phyloP scores from a whole-genome alignment of 768 basidiomycete species.

The Trichaptum fuscoviolaceum region DNA sequence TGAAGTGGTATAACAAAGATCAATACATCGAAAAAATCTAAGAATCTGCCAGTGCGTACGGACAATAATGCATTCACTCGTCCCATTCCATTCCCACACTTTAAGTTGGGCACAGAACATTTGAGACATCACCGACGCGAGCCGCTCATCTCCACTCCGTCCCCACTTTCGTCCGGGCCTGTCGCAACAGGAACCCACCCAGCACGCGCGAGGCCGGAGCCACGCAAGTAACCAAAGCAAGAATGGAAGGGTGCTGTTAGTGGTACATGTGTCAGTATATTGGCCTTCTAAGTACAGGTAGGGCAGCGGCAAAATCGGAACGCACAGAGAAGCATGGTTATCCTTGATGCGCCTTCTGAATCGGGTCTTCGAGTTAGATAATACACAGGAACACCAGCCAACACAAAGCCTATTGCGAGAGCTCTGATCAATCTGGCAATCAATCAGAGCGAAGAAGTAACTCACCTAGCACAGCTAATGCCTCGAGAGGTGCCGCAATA shows the following conservation, averaged over 20 bases:
- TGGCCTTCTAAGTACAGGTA: neutral
- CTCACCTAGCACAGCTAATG: conserved; percentile 79
- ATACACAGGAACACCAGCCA: conserved; percentile 77
- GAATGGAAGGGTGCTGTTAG: neutral
- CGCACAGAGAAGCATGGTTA: conserved; percentile 7
- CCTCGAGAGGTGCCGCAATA: conserved; percentile 87
- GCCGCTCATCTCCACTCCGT: neutral
- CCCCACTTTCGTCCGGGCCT: neutral
- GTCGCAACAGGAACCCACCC: neutral
- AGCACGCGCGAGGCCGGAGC: neutral
- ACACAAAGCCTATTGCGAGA: conserved; percentile 56
- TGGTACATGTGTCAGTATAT: neutral
- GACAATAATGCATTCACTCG: neutral
- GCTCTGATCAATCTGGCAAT: conserved; percentile 8
- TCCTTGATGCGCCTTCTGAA: conserved; percentile 9
- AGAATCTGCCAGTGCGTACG: neutral
- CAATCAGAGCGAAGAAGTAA: conserved; percentile 10
- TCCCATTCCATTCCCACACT: neutral
- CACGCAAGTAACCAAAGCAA: neutral
- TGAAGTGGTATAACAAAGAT: neutral
- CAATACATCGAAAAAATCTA: neutral
- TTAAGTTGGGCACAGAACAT: neutral
- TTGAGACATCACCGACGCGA: neutral
- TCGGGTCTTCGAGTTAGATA: conserved; percentile 52
- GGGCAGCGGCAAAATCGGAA: neutral